Base-by-base conservation (phyloP, 2,329 filamentous ascomycete species). In the Sclerotinia minor region DNA sequence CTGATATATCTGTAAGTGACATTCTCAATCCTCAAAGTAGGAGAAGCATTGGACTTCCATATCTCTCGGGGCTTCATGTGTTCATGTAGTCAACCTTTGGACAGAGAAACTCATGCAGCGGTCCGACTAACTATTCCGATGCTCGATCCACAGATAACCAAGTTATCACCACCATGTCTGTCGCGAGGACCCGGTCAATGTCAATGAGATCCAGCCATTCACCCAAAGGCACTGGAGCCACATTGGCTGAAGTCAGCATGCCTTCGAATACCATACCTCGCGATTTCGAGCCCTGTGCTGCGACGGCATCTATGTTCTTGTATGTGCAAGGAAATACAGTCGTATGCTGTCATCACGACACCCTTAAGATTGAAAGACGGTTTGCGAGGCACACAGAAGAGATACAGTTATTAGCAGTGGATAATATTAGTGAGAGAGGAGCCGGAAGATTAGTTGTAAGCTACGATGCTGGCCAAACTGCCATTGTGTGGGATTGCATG, bases 401-500 rank as follows among this genome's bases (percentile, higher is more conserved):
- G 72, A 88, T 99, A 41, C 85, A 89, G 67, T 85, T 97, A 75
- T 87, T 99, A 66, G 89, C 90, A 0, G 93, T 96, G 65, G 95
- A 99, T 78, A 98, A 94, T 76, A 88, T 92, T 67, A 97, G 94
- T 78, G 94, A 97, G 73, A 82, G 88, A 69, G 94, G 94, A 3
- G 89, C 90, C 0, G 95, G 94, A 38, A 85, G 94, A 71, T 81
- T 96, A 69, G 93, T 96, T 2, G 92, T 97, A 70, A 98, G 93
- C 80, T 97, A 97, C 76, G 95, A 99, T 82, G 86, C 87, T 24
- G 90, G 92, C 49, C 92, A 94, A 78, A 97, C 92, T 0, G 92
- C 94, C 5, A 97, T 98, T 76, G 92, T 98, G 9, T 99, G 95
- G 95, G 94, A 99, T 79, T 84, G 97, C 69, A 88, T 96, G 81